Evolutionary conservation across 2,329 filamentous ascomycete species (phyloP), one percentile per base, ranked within the genome.

Genomic region (Trichoderma arundinaceum): DNA sequence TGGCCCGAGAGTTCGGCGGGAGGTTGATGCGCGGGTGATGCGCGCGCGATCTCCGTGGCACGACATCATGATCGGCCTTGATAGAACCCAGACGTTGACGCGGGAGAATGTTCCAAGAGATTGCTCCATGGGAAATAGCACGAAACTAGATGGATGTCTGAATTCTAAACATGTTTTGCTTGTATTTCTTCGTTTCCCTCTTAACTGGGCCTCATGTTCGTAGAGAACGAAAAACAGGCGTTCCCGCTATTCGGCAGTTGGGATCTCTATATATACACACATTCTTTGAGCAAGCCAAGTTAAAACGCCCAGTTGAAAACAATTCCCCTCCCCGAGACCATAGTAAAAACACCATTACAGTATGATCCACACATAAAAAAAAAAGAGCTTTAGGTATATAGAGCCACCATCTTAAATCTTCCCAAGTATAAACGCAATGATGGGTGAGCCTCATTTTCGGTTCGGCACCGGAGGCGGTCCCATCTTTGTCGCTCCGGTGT

Each of bases 401-500:
- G 48, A 33, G 4, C 15, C 13, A 7, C 22, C 22, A n/a, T 33
- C 13, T 32, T 2, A 28, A 28, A 28, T 28, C 22, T 4, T 17
- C n/a, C 15, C 51, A 22, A 13, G 17, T 19, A 38, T 19, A 53
- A 10, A 10, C n/a, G 3, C 51, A 33, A n/a, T n/a, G n/a, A n/a
- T n/a, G n/a, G n/a, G n/a, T n/a, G n/a, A n/a, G n/a, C 22, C 15
- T 65, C 52, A 69, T 68, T 71, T 74, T 32, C 66, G 73, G 64
- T 56, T 60, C 44, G 74, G 71, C 43, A 73, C 73, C 64, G 76
- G 77, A 3, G 77, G 76, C 62, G 77, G 77, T 2, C 72, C 75
- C 76, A 78, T 76, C 69, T 77, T 78, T 10, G 74, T 73, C 9
- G 73, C 66, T 4, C 76, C 76, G 35, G 76, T 77, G 38, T 77